These are phyloP conservation scores for Salisapilia sapeloensis DNA, from an alignment of 352 stramenopile genomes.

Conservation along the genomic window DNA sequence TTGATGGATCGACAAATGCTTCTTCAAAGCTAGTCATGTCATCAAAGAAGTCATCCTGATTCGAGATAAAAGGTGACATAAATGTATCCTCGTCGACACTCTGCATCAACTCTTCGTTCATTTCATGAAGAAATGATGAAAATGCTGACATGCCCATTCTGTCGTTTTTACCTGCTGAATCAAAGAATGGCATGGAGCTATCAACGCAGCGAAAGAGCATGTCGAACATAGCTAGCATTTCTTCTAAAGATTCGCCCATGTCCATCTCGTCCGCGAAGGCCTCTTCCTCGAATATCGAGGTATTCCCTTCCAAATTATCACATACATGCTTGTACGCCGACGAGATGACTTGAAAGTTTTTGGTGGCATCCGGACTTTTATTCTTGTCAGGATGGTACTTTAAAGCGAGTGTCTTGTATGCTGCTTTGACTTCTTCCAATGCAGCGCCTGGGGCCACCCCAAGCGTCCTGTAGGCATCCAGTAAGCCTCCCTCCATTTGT, in stretches of 20 bases:
- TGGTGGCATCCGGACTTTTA: constrained; percentile 24
- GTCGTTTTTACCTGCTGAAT: not conserved
- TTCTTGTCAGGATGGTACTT: constrained; percentile 67
- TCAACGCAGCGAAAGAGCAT: constrained; percentile 33
- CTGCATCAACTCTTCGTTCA: constrained; percentile 5
- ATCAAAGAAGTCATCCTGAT: constrained; percentile 22
- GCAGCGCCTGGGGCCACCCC: constrained; percentile 17
- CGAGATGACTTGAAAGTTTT: constrained; percentile 52
- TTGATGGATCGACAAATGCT: constrained; percentile 1
- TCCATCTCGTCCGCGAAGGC: constrained; percentile 10
- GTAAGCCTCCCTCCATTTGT: no score
- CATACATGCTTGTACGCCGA: constrained; percentile 53
- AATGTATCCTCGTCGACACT: constrained; percentile 10
- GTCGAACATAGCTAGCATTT: constrained; percentile 67
- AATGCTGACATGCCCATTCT: not conserved
- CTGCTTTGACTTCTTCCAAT: constrained; percentile 26
- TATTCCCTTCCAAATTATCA: constrained; percentile 16
- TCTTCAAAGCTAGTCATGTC: constrained; percentile 17
- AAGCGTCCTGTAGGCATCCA: constrained; percentile 24
- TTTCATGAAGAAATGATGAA: constrained; percentile 1
- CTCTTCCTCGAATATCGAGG: constrained; percentile 8
- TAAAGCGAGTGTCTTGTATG: constrained; percentile 43
- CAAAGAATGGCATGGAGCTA: not conserved
- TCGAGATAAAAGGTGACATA: constrained; percentile 3
- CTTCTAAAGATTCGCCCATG: constrained; percentile 29